A percentile compares a stretch with the other conserved stretches of the same genome.
phyloP scores from a whole-genome alignment of 2,329 filamentous ascomycete genomes.

The Stemphylium lycopersici region DNA sequence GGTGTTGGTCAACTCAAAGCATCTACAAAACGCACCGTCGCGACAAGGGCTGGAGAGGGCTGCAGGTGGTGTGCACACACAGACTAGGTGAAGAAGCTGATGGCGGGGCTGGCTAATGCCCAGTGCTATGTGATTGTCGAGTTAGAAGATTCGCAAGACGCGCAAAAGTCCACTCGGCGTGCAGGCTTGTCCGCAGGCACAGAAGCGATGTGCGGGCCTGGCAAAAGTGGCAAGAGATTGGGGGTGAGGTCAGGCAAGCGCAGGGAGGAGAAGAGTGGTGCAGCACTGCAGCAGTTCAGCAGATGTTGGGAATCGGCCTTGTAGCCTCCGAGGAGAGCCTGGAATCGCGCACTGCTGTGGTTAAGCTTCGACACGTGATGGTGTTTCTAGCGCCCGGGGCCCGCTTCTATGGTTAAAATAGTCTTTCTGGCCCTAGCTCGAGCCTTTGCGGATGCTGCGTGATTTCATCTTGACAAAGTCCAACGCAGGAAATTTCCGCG shows the following conservation, averaged over 20 bases:
- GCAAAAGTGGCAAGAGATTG: conserved; percentile 21
- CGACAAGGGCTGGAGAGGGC: conserved; percentile 19
- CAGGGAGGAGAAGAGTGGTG: conserved; percentile 8
- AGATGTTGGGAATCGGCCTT: conserved; percentile 25
- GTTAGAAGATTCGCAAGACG: conserved; percentile 5
- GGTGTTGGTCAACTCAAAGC: conserved; percentile 24
- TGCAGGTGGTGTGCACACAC: conserved; percentile 6
- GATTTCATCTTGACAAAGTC: conserved; percentile 22
- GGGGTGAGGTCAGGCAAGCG: conserved; percentile 17
- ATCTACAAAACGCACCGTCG: conserved; percentile 26
- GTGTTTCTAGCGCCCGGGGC: conserved; percentile 9
- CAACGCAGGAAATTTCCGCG: not conserved
- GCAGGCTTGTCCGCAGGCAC: conserved; percentile 9
- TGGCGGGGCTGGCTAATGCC: conserved; percentile 21
- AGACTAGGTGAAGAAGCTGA: conserved; percentile 13
- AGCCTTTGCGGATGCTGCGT: conserved; percentile 10
- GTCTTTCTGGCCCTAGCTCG: conserved; percentile 17
- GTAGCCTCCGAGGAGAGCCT: conserved; percentile 12
- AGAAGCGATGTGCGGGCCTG: conserved; percentile 14
- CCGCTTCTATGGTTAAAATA: conserved; percentile 9
- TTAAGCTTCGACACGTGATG: conserved; percentile 15
- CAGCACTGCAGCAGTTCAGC: conserved; percentile 24
- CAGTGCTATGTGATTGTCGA: conserved; percentile 16
- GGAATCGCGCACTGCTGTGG: conserved; percentile 6
- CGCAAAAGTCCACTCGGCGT: not conserved